Percentiles rank a stretch among this genome's conserved stretches.
phyloP scores from a whole-genome alignment of 306 rosid species.

The Trifolium dubium region DNA sequence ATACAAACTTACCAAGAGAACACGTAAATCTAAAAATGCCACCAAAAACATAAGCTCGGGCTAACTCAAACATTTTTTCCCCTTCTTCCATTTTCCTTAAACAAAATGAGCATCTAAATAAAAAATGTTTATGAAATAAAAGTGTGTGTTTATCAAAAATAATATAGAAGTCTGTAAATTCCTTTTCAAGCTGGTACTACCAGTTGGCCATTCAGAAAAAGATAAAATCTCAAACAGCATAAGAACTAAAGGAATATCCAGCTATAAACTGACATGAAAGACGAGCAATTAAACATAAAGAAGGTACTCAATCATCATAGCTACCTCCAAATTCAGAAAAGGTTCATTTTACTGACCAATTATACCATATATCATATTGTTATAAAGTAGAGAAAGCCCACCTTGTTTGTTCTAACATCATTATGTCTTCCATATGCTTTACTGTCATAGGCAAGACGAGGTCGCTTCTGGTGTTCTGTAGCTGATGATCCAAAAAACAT shows the following conservation, averaged over 20 bases:
- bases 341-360: conserved; percentile 33
- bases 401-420: conserved; percentile 72
- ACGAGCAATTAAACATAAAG: conserved; percentile 6
- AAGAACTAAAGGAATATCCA: conserved; percentile 14
- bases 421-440: conserved; percentile 62
- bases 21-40: conserved; percentile 19
- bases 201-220: conserved; percentile 20
- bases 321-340: conserved; percentile 7
- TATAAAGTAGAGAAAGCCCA: conserved; percentile 50
- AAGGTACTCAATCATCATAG: conserved; percentile 32
- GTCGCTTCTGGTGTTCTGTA: conserved; percentile 73
- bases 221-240: conserved; percentile 13
- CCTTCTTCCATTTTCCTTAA: neutral
- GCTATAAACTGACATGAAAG: conserved; percentile 14
- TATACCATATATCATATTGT: conserved; percentile 15
- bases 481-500: conserved; percentile 50
- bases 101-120: conserved; percentile 11
- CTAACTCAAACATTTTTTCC: neutral
- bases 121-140: conserved; percentile 3
- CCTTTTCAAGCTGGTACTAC: conserved; percentile 25
- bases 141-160: neutral
- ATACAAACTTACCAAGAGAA: conserved; percentile 17
- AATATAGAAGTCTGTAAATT: neutral
- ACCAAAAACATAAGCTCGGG: conserved; percentile 20
- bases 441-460: conserved; percentile 59